These are phyloP conservation scores for Earliella scabrosa DNA, from an alignment of 1,284 basidiomycete genomes.

Conservation along the genomic window DNA sequence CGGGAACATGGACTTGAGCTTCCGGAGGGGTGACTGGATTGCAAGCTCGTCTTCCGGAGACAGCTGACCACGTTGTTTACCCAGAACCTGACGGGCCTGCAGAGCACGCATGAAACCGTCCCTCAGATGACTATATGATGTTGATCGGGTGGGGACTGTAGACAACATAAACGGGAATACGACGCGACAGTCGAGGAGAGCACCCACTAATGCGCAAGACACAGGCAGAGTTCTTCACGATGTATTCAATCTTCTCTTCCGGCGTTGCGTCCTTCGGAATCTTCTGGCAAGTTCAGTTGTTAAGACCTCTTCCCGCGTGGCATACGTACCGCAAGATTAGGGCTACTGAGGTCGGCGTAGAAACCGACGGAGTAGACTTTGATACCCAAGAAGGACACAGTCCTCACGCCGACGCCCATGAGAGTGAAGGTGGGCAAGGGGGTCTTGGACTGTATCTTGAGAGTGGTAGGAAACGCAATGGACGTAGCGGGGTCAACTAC, in stretches of 20 bases:
- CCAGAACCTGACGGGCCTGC: slow-evolving; percentile 63
- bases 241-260: slow-evolving; percentile 72
- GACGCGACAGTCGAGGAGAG: neutral
- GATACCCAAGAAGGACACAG: slow-evolving; percentile 82
- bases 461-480: slow-evolving; percentile 69
- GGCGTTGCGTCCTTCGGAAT: slow-evolving; percentile 52
- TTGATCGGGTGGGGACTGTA: slow-evolving; percentile 80
- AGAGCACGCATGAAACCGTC: slow-evolving; percentile 86
- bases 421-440: slow-evolving; percentile 66
- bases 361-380: slow-evolving; percentile 88
- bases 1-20: slow-evolving; percentile 78
- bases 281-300: slow-evolving; percentile 31
- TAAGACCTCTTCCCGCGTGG: neutral
- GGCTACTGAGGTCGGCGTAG: slow-evolving; percentile 77
- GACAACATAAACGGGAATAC: neutral
- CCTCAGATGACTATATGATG: slow-evolving; percentile 81
- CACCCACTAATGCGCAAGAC: slow-evolving; percentile 69
- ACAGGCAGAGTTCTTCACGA: slow-evolving; percentile 71
- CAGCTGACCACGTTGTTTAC: slow-evolving; percentile 53
- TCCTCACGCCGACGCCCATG: slow-evolving; percentile 82
- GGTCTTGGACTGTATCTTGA: slow-evolving; percentile 63
- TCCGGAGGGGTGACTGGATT: slow-evolving; percentile 66
- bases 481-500: slow-evolving; percentile 73
- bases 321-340: slow-evolving; percentile 57
- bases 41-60: slow-evolving; percentile 60